These are phyloP conservation scores for Pseudogymnoascus sp. DNA, from an alignment of 2,329 filamentous ascomycete genomes.

Conservation along the genomic window DNA sequence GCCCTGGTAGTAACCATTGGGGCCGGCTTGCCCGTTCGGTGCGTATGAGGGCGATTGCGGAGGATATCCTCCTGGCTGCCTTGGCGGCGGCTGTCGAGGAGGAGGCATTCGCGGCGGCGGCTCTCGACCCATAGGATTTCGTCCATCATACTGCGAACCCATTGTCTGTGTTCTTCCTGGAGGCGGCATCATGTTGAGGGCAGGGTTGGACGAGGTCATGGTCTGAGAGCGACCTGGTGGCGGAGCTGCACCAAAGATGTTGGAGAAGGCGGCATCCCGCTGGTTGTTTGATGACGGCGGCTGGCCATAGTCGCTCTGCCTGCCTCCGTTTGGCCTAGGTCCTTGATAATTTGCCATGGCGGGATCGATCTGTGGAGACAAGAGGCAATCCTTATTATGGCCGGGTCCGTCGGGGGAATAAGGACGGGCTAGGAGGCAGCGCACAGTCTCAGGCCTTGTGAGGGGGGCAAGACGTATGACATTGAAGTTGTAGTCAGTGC, in stretches of 20 bases:
- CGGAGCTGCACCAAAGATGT: slow-evolving; percentile 85
- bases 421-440: neutral
- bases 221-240: slow-evolving; percentile 88
- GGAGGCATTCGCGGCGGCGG: slow-evolving; percentile 45
- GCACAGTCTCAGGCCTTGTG: slow-evolving; percentile 9
- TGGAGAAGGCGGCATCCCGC: slow-evolving; percentile 90
- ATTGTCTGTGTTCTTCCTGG: slow-evolving; percentile 74
- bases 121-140: slow-evolving; percentile 28
- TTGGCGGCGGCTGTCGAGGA: slow-evolving; percentile 53
- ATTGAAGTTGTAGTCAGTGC: slow-evolving; percentile 7
- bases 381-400: slow-evolving; percentile 7
- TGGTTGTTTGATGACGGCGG: slow-evolving; percentile 49
- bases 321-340: slow-evolving; percentile 47
- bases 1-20: slow-evolving; percentile 44
- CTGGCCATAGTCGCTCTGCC: slow-evolving; percentile 34
- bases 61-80: slow-evolving; percentile 33
- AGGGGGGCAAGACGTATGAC: slow-evolving; percentile 3
- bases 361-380: slow-evolving; percentile 11
- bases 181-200: slow-evolving; percentile 45
- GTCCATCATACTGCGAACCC: slow-evolving; percentile 32
- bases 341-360: slow-evolving; percentile 54
- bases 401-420: slow-evolving; percentile 4
- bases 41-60: slow-evolving; percentile 19
- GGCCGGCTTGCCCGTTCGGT: slow-evolving; percentile 31
- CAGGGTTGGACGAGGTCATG: slow-evolving; percentile 73